phyloP scores from a whole-genome alignment of 129 eudicot genomes.

The Escallonia herrerae region DNA sequence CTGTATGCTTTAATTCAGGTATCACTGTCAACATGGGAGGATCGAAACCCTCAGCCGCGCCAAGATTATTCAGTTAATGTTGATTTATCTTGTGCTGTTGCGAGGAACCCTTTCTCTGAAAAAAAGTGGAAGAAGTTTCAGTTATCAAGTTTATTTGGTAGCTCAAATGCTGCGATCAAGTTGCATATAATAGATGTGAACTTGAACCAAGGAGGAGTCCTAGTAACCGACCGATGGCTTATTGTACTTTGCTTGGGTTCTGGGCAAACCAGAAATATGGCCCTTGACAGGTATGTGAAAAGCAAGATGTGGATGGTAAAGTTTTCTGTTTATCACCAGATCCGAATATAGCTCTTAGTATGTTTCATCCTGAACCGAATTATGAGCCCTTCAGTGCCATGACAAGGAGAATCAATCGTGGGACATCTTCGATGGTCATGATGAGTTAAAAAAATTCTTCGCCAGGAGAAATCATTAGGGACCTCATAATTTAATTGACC shows the following conservation, averaged over 20 bases:
- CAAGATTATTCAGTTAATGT: conserved; percentile 55
- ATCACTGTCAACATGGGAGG: conserved; percentile 84
- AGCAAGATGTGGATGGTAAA: background rate
- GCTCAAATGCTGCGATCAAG: conserved; percentile 79
- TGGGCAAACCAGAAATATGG: conserved; percentile 99
- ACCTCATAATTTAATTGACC: no score
- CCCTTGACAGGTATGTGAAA: conserved; percentile 81
- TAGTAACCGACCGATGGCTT: conserved; percentile 82
- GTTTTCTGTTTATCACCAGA: no score
- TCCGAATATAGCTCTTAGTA: no score
- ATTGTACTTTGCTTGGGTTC: conserved; percentile 93
- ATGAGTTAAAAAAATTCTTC: no score
- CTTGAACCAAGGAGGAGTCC: conserved; percentile 48
- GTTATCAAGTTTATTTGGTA: conserved; percentile 79
- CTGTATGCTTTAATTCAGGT: conserved; percentile 38
- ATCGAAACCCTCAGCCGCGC: conserved; percentile 42
- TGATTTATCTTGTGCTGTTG: conserved; percentile 49
- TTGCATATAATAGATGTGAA: conserved; percentile 73
- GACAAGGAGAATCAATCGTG: no score
- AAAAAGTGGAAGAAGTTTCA: conserved; percentile 98
- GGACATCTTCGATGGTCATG: no score
- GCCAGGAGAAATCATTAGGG: no score
- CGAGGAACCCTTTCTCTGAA: conserved; percentile 92
- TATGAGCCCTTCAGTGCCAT: no score
- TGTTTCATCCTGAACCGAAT: no score